Percentiles rank a stretch among this genome's conserved stretches.
These are phyloP conservation scores for Colletotrichum euphorbiae DNA, from an alignment of 2,329 filamentous ascomycete species.

Conservation along the genomic window DNA sequence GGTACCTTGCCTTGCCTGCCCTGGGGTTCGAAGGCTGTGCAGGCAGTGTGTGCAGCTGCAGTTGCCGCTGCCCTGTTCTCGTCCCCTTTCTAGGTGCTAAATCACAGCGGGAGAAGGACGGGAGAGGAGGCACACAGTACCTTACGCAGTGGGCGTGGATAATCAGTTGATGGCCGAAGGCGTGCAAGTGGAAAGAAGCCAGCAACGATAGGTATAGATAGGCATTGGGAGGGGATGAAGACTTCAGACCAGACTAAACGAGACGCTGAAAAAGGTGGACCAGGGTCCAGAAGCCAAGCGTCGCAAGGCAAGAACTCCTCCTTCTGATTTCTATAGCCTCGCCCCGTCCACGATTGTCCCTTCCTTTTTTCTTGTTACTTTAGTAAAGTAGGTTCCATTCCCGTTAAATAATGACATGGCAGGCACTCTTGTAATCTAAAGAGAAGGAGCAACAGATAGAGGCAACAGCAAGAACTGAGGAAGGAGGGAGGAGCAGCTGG, in stretches of 20 bases:
- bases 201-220: too few relatives aligned
- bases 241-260: constrained; percentile 25
- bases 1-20: too few relatives aligned
- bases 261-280: constrained; percentile 28
- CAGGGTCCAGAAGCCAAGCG: constrained; percentile 5
- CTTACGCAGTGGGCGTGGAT: not conserved
- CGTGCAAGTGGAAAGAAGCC: not conserved
- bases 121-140: too few relatives aligned
- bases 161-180: constrained; percentile 2
- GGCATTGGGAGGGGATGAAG: constrained; percentile 8
- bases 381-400: too few relatives aligned
- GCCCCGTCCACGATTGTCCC: not conserved
- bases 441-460: too few relatives aligned
- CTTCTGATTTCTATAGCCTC: not conserved
- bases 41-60: not conserved
- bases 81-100: not conserved
- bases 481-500: not conserved
- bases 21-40: not conserved
- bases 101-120: not conserved
- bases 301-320: too few relatives aligned
- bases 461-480: not conserved
- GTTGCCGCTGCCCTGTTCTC: not conserved
- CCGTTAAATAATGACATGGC: too few relatives aligned
- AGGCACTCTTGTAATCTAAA: too few relatives aligned
- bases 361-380: not conserved